Evolutionary conservation across 768 basidiomycete species (phyloP).

Genomic region (Kwoniella sp.): DNA sequence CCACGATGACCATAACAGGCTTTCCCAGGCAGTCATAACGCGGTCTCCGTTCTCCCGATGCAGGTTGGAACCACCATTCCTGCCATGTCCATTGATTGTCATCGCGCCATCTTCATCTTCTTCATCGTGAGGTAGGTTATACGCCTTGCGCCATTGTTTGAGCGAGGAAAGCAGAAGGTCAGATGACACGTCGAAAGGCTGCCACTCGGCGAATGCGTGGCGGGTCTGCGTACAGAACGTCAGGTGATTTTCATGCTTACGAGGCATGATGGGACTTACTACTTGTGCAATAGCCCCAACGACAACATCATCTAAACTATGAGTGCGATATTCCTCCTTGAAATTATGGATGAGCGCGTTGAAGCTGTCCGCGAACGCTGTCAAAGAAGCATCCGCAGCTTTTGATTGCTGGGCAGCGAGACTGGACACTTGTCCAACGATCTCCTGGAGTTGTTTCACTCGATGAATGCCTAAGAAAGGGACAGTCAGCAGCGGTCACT

Average conservation of each 20-base stretch:
- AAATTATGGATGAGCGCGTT: slow-evolving; percentile 72
- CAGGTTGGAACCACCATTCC: background rate
- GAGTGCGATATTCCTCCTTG: slow-evolving; percentile 71
- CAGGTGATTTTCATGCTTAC: background rate
- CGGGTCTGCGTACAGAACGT: slow-evolving; percentile 42
- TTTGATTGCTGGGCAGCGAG: slow-evolving; percentile 65
- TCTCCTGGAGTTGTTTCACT: slow-evolving; percentile 72
- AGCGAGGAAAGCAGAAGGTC: slow-evolving; percentile 55
- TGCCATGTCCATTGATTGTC: slow-evolving; percentile 4
- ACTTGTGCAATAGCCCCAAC: slow-evolving; percentile 87
- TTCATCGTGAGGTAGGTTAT: slow-evolving; percentile 35
- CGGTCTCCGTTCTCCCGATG: slow-evolving; percentile 54
- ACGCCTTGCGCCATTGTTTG: slow-evolving; percentile 55
- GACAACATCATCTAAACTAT: slow-evolving; percentile 84
- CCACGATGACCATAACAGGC: slow-evolving; percentile 92
- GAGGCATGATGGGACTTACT: slow-evolving; percentile 55
- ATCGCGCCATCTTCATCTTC: slow-evolving; percentile 20
- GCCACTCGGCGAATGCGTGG: slow-evolving; percentile 73
- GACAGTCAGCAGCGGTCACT: slow-evolving; percentile 8
- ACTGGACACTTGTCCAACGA: slow-evolving; percentile 70
- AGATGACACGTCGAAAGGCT: slow-evolving; percentile 75
- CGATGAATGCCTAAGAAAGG: slow-evolving; percentile 68
- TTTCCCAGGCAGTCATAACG: slow-evolving; percentile 93
- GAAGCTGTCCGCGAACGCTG: slow-evolving; percentile 72
- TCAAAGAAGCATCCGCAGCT: slow-evolving; percentile 71